These are phyloP conservation scores for Chaetomidium leptoderma DNA, from an alignment of 495 filamentous ascomycete species.

Conservation along the genomic window DNA sequence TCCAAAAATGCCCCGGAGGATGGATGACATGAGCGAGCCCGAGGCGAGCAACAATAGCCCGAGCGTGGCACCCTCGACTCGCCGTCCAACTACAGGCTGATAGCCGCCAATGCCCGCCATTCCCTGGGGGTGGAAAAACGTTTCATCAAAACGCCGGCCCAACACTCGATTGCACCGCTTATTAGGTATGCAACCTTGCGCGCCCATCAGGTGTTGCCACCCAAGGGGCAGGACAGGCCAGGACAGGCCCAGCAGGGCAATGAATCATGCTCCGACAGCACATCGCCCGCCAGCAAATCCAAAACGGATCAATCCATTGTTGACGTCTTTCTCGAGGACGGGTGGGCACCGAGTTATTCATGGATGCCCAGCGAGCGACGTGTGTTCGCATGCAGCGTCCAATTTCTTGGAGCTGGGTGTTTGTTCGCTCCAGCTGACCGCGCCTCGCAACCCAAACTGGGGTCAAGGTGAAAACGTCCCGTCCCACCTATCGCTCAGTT, in stretches of 20 bases:
- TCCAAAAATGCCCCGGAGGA: constrained; percentile 12
- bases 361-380: too few species aligned
- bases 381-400: too few species aligned
- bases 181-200: neutral
- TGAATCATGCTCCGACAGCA: constrained; percentile 11
- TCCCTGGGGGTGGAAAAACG: constrained; percentile 1
- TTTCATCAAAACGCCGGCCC: constrained; percentile 11
- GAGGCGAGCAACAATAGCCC: constrained; percentile 5
- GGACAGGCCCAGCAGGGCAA: neutral
- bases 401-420: too few species aligned
- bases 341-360: too few species aligned
- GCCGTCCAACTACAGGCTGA: neutral
- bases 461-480: too few species aligned
- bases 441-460: too few species aligned
- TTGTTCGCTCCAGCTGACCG: too few species aligned
- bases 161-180: neutral
- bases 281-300: neutral
- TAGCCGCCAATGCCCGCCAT: neutral
- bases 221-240: constrained; percentile 3
- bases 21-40: constrained; percentile 6
- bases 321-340: too few species aligned
- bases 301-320: too few species aligned
- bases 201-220: constrained; percentile 6
- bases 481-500: too few species aligned
- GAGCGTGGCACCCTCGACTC: constrained; percentile 8